phyloP scores from a whole-genome alignment of 306 rosid species.

The Oemleria cerasiformis region DNA sequence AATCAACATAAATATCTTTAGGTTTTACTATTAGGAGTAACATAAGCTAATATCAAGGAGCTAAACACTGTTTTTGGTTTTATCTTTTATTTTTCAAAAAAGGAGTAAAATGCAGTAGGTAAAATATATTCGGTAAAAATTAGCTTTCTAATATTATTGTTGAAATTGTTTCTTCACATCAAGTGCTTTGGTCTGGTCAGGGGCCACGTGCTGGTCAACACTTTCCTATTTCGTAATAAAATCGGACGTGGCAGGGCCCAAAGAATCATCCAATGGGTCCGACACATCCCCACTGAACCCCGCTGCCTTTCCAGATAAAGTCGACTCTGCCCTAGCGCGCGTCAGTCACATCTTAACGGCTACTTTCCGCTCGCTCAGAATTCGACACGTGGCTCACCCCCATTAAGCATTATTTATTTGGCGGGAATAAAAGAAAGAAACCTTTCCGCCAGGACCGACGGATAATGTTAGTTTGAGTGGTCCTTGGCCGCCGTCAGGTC shows the following conservation, averaged over 20 bases:
- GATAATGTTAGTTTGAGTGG: constrained; percentile 28
- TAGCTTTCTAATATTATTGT: no score
- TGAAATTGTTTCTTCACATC: constrained; percentile 9
- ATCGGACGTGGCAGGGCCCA: constrained; percentile 11
- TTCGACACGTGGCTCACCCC: constrained; percentile 46
- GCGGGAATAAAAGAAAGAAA: constrained; percentile 40
- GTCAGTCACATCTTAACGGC: constrained; percentile 57
- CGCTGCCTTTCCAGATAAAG: constrained; percentile 24
- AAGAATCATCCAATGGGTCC: constrained; percentile 10
- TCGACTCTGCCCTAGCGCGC: constrained; percentile 15
- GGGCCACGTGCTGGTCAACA: constrained; percentile 36
- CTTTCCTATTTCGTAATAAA: not conserved
- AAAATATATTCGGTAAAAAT: rapidly evolving
- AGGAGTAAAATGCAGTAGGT: not conserved
- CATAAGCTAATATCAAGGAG: no score
- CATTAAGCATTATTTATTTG: constrained; percentile 25
- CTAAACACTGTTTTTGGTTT: no score
- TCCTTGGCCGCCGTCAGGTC: constrained; percentile 40
- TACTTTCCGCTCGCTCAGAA: constrained; percentile 37
- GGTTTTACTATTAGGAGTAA: not conserved
- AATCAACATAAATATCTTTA: no score
- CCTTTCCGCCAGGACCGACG: no score
- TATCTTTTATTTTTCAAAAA: no score
- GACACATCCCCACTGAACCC: constrained; percentile 28
- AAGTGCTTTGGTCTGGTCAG: constrained; percentile 3